Base-by-base conservation (phyloP, 176 grass and related monocot species). In the Pontederia paniculata region DNA sequence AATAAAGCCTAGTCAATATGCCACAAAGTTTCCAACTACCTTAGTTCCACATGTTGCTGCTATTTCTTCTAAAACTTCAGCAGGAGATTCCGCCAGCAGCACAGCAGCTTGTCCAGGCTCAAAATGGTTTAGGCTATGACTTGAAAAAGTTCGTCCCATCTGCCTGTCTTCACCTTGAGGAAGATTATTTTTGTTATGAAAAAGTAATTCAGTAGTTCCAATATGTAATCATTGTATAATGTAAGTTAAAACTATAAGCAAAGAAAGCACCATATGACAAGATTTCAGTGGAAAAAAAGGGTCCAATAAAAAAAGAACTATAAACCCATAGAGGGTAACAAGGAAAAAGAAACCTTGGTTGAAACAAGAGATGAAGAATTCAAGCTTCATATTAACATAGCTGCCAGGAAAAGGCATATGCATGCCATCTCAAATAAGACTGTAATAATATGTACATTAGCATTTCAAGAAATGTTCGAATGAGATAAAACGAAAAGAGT, bases 1-100 rank as follows among this genome's bases (percentile, higher is more conserved):
- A 73, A 9, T 20, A 58, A 63, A 69, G 37, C 82, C 53, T 42
- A 42, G 52, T 18, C 45, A 66, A 63, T n/a, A 48, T 28, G 43
- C 14, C 16, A 51, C 63, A 37, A 62, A 50, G 58, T 68, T 63
- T 13, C 28, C 73, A 74, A 75, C 20, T 70, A 95, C 89, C 85
- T 88, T 95, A 68, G 70, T 78, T 77, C 84, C 84, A 82, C 89
- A 95, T 65, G 77, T 84, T 7, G 64, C 69, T 17, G 89, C 84
- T 53, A 95, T 95, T 45, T 74, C 73, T 48, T 84, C 71, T 25
- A 95, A 60, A 41, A 78, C 84, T 62, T 60, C 52, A 42, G 50
- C 77, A 63, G 58, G 73, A 50, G 65, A 74, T 19, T 79, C 80
- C 60, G 60, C 49, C n/a, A 59, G 54, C 44, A 42, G 71, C 64